phyloP scores from a whole-genome alignment of 1,284 basidiomycete genomes.

The Puccinia horiana region DNA sequence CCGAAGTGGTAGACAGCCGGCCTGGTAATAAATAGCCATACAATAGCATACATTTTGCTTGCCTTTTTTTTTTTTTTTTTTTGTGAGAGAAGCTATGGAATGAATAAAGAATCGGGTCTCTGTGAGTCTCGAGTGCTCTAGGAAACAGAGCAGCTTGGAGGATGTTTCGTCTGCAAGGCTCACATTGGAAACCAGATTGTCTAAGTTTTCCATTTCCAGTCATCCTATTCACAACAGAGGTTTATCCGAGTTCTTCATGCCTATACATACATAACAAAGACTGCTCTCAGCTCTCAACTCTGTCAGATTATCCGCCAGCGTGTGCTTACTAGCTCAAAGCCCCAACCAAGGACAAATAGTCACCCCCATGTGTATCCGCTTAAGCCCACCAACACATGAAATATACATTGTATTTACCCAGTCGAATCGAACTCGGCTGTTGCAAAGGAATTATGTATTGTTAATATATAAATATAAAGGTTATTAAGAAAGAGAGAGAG shows the following conservation, averaged over 20 bases:
- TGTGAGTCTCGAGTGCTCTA: background rate
- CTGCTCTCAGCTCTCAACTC: background rate
- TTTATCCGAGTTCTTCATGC: conserved; percentile 8
- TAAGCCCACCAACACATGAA: background rate
- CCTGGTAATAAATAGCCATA: no score
- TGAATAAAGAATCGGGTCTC: background rate
- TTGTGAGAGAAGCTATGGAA: background rate
- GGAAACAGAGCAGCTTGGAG: background rate
- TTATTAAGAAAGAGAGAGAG: background rate
- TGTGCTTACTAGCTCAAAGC: background rate
- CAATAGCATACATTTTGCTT: no score
- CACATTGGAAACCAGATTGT: background rate
- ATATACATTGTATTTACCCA: background rate
- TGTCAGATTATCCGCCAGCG: background rate
- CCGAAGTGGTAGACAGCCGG: no score
- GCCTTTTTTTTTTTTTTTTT: no score
- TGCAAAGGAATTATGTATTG: background rate
- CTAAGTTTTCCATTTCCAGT: background rate
- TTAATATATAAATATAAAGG: background rate
- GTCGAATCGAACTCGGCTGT: background rate
- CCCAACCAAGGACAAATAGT: background rate
- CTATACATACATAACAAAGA: background rate
- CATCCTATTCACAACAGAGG: background rate
- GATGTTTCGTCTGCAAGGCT: background rate
- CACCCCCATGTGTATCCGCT: background rate